Conservation (phyloP, 192 early-diverging fungal species). For the Phlyctochytrium arcticum region DNA sequence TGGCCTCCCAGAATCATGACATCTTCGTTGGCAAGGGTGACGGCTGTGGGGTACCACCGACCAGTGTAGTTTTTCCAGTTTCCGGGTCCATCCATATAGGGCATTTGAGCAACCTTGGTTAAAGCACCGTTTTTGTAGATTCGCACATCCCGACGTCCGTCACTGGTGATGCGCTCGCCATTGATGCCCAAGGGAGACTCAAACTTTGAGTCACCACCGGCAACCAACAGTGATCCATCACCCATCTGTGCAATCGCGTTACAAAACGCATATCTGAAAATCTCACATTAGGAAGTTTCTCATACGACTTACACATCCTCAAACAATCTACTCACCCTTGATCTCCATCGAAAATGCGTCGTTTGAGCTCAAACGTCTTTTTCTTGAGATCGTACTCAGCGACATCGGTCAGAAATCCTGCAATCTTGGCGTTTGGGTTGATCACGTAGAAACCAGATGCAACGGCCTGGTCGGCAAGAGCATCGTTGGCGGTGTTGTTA, state of each 20-base stretch:
- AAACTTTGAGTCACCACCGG: slow-evolving; percentile 5
- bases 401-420: background rate
- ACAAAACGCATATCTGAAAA: background rate
- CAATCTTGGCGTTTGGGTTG: background rate
- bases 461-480: background rate
- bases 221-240: background rate
- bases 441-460: background rate
- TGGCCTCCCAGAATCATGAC: slow-evolving; percentile 14
- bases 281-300: too few relatives aligned
- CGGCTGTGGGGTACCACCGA: slow-evolving; percentile 17
- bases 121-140: background rate
- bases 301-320: too few relatives aligned
- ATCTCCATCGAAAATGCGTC: background rate
- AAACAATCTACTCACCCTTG: too few relatives aligned
- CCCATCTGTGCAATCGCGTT: background rate
- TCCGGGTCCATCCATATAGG: slow-evolving; percentile 2
- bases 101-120: background rate
- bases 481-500: background rate
- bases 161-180: background rate
- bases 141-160: background rate
- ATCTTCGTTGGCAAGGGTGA: slow-evolving; percentile 8
- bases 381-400: background rate
- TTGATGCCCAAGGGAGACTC: background rate
- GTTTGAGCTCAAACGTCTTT: background rate
- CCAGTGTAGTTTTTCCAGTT: background rate